Evolutionary conservation across 352 stramenopile species (phyloP).

Genomic region (Pythium myriotylum): DNA sequence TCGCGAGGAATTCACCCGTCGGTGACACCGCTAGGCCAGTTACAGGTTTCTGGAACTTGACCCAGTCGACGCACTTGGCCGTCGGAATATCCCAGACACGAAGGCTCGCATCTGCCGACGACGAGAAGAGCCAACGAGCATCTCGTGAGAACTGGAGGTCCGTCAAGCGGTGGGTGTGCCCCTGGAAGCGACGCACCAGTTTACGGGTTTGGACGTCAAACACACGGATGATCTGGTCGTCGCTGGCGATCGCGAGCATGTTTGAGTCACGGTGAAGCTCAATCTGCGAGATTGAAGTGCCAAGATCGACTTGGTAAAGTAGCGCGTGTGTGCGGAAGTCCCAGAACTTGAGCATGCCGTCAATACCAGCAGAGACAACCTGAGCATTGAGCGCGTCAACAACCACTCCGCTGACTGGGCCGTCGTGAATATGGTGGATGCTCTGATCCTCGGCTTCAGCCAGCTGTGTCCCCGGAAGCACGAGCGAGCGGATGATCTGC

Average conservation of each 20-base stretch:
- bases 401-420: slow-evolving; percentile 82
- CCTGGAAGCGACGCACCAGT: slow-evolving; percentile 87
- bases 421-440: slow-evolving; percentile 56
- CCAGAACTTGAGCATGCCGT: slow-evolving; percentile 92
- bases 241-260: slow-evolving; percentile 84
- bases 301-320: slow-evolving; percentile 69
- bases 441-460: slow-evolving; percentile 40
- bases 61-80: slow-evolving; percentile 94
- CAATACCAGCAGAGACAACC: slow-evolving; percentile 83
- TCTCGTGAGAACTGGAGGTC: slow-evolving; percentile 91
- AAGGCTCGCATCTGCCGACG: slow-evolving; percentile 85
- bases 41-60: slow-evolving; percentile 91
- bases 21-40: slow-evolving; percentile 93
- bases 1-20: slow-evolving; percentile 96
- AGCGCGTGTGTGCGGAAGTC: slow-evolving; percentile 81
- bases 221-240: slow-evolving; percentile 88
- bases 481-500: slow-evolving; percentile 67
- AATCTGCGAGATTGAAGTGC: slow-evolving; percentile 77
- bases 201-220: slow-evolving; percentile 87
- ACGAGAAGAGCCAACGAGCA: slow-evolving; percentile 87
- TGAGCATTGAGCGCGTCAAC: slow-evolving; percentile 87
- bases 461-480: slow-evolving; percentile 51
- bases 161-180: slow-evolving; percentile 82
- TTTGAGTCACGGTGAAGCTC: slow-evolving; percentile 87
- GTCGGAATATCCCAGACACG: slow-evolving; percentile 96